Conservation (phyloP, 352 stramenopile genomes). For the Phytophthora brassicae region DNA sequence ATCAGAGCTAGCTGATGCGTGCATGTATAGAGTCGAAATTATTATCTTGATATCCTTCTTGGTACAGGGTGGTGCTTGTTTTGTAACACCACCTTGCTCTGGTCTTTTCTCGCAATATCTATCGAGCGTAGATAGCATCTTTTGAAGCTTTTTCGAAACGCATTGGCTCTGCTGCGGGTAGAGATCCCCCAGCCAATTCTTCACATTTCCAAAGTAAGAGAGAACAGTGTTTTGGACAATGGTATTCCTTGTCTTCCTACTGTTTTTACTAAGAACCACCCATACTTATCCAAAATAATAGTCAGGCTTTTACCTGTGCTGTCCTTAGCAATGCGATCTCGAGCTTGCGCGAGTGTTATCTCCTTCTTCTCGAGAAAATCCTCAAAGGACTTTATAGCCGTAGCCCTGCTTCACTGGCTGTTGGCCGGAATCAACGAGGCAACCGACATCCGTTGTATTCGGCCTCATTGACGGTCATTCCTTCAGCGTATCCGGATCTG, state of each 20-base stretch:
- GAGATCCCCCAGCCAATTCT: not conserved
- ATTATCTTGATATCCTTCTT: too few relatives aligned
- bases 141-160: not conserved
- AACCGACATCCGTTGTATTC: not conserved
- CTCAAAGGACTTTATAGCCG: not conserved
- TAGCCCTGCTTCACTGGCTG: not conserved
- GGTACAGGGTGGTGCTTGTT: too few relatives aligned
- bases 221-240: not conserved
- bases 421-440: not conserved
- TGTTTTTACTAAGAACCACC: not conserved
- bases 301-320: not conserved
- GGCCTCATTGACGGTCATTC: too few relatives aligned
- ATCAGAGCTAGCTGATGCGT: too few relatives aligned
- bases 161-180: not conserved
- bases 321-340: not conserved
- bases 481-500: too few relatives aligned
- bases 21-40: too few relatives aligned
- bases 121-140: not conserved
- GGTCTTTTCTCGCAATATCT: not conserved
- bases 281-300: too few relatives aligned
- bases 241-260: not conserved
- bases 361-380: not conserved
- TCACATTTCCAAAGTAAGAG: not conserved
- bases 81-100: too few relatives aligned
- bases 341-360: not conserved